Percentiles rank a stretch among this genome's conserved stretches.
Evolutionary conservation across 2,329 filamentous ascomycete species (phyloP).

Genomic region (Pseudocercospora vitis): DNA sequence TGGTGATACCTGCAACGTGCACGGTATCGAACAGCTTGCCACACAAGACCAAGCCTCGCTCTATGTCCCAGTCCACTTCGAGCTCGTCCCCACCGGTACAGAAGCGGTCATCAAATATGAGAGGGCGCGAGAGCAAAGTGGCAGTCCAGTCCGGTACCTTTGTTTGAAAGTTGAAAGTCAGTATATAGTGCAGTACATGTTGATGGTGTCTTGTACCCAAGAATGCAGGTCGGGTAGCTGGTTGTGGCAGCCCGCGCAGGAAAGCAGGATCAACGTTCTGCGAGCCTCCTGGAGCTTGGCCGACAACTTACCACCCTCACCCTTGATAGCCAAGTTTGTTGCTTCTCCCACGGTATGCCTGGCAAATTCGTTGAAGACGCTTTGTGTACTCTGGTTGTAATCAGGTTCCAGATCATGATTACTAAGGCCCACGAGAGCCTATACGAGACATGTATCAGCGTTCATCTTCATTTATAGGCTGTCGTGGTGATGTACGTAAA

Average conservation of each 20-base stretch:
- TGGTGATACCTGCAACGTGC: constrained; percentile 22
- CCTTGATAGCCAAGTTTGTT: constrained; percentile 15
- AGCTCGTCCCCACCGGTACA: constrained; percentile 29
- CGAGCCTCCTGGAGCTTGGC: constrained; percentile 25
- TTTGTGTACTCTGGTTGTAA: constrained; percentile 29
- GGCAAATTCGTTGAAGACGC: constrained; percentile 35
- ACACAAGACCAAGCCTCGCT: constrained; percentile 30
- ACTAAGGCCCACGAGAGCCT: constrained; percentile 29
- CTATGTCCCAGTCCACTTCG: constrained; percentile 33
- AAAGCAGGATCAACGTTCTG: constrained; percentile 30
- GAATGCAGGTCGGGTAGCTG: constrained; percentile 25
- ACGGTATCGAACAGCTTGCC: constrained; percentile 35
- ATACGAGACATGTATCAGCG: background rate
- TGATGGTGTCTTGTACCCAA: constrained; percentile 12
- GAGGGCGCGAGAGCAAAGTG: constrained; percentile 28
- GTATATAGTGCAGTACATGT: background rate
- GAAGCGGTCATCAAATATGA: constrained; percentile 31
- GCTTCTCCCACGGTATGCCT: constrained; percentile 30
- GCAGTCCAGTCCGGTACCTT: constrained; percentile 34
- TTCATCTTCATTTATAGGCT: background rate
- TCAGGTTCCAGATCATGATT: constrained; percentile 32
- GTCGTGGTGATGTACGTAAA: constrained; percentile 23
- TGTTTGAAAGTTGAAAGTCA: background rate
- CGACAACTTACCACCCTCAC: constrained; percentile 12
- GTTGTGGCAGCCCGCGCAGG: constrained; percentile 35